Evolutionary conservation across 2,329 filamentous ascomycete species (phyloP), one percentile per base, ranked within the genome.

Genomic region (Penicillium expansum): DNA sequence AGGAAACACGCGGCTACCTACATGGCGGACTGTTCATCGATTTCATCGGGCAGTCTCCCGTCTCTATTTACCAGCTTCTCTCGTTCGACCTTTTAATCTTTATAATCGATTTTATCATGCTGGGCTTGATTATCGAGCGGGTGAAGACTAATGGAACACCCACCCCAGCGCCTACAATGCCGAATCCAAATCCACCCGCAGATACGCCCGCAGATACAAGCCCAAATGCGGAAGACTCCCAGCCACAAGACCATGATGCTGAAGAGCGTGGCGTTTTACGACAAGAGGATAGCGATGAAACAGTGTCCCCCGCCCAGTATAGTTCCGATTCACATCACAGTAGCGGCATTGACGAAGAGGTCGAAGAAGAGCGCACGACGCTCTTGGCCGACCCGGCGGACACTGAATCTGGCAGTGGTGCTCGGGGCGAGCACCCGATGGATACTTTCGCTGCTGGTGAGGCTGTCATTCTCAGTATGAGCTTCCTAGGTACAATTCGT

Each of bases 1-100:
- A 83, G 61, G 74, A 77, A 48, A 76, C 75, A 4, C 67, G 82
- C 30, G 79, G 77, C 18, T 86, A 86, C 67, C 73, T 86, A 13
- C 83, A 87, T 66, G 85, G 85, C 6, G 83, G 85, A 2, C 62
- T 87, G 48, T 78, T 85, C 62, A 84, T 88, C 65, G 85, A 87
- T 70, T 86, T 87, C 65, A 82, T 87, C 52, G 85, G 85, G 16
- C 83, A 86, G 69, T 77, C 80, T 2, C 83, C 84, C 3, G 78
- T 80, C 3, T 80, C 82, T 52, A 82, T 80, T 65, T 68, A 79
- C 47, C 77, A 79, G 60, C 74, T 87, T 13, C 64, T 83, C 5
- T 65, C 74, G 4, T 72, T 86, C 59, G 85, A 87, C 66, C 41
- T 82, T 9, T 68, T 84, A 35, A 74, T 86, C 11, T 63, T 86